phyloP scores from a whole-genome alignment of 2,329 filamentous ascomycete genomes.

The Chlorencoelia australis region DNA sequence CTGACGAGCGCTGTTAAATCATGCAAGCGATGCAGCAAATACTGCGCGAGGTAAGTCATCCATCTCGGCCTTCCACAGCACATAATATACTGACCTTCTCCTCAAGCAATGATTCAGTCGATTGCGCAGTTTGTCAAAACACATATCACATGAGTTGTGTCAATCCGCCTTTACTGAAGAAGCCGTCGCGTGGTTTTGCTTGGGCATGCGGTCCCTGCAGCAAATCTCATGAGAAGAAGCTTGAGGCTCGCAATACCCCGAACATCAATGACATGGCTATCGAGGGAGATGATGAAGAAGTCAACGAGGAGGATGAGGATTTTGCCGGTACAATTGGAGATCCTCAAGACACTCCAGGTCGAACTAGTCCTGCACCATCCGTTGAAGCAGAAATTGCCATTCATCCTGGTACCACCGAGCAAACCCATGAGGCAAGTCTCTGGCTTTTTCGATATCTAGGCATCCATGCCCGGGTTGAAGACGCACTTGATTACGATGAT shows the following conservation, averaged over 20 bases:
- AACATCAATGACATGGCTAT: slow-evolving; percentile 55
- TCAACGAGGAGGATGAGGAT: slow-evolving; percentile 60
- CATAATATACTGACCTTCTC: slow-evolving; percentile 10
- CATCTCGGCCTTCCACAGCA: too few relatives aligned
- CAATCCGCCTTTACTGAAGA: slow-evolving; percentile 81
- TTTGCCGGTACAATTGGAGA: slow-evolving; percentile 44
- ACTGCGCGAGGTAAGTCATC: slow-evolving; percentile 75
- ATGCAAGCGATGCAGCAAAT: slow-evolving; percentile 85
- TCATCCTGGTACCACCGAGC: slow-evolving; percentile 63
- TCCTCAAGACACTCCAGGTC: slow-evolving; percentile 40
- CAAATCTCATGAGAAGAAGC: slow-evolving; percentile 83
- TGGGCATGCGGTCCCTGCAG: slow-evolving; percentile 97
- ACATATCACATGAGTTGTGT: slow-evolving; percentile 99
- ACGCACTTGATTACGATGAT: slow-evolving; percentile 93
- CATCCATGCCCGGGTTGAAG: slow-evolving; percentile 89
- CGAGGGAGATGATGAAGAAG: slow-evolving; percentile 55
- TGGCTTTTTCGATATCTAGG: slow-evolving; percentile 96
- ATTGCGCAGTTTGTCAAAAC: slow-evolving; percentile 88
- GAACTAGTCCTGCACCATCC: slow-evolving; percentile 51
- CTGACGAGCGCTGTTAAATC: slow-evolving; percentile 91
- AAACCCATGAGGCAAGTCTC: slow-evolving; percentile 83
- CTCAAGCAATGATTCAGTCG: slow-evolving; percentile 78
- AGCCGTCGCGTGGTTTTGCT: slow-evolving; percentile 92
- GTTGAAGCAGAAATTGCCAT: slow-evolving; percentile 46
- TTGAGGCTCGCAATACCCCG: slow-evolving; percentile 83